Conservation (phyloP, 257 asterid genomes). For the Gentiana dahurica region DNA sequence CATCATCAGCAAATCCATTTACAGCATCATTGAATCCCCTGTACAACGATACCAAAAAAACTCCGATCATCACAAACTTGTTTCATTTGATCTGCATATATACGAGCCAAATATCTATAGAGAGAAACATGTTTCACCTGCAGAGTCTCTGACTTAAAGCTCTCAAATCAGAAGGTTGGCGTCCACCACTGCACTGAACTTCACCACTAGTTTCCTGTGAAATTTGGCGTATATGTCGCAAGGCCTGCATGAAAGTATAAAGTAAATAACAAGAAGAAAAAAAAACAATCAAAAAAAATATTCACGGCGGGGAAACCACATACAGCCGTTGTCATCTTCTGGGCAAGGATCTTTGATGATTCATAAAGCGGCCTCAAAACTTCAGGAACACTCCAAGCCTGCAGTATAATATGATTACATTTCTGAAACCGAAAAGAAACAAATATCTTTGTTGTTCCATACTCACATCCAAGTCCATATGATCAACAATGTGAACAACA, state of each 20-base stretch:
- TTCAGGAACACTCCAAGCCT: constrained; percentile 90
- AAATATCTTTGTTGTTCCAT: background rate
- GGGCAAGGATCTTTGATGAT: constrained; percentile 90
- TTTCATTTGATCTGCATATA: too few species aligned
- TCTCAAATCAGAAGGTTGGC: constrained; percentile 84
- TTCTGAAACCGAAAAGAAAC: background rate
- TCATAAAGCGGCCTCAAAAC: constrained; percentile 92
- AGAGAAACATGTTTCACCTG: constrained; percentile 30
- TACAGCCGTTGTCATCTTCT: constrained; percentile 95
- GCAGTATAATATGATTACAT: constrained; percentile 6
- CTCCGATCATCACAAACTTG: background rate
- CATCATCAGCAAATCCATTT: constrained; percentile 92
- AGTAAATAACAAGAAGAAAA: background rate
- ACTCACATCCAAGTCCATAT: constrained; percentile 71
- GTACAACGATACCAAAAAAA: constrained; percentile 3
- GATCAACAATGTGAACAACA: constrained; percentile 85
- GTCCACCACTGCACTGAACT: constrained; percentile 67
- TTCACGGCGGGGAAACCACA: constrained; percentile 7
- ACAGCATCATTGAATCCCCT: constrained; percentile 98
- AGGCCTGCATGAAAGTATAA: constrained; percentile 35
- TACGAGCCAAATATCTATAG: background rate
- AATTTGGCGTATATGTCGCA: constrained; percentile 77
- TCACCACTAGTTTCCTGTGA: constrained; percentile 92
- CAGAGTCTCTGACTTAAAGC: constrained; percentile 77
- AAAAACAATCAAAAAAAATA: background rate